Conservation (phyloP, 148 eudicot species). For the Dysphania ambrosioides region DNA sequence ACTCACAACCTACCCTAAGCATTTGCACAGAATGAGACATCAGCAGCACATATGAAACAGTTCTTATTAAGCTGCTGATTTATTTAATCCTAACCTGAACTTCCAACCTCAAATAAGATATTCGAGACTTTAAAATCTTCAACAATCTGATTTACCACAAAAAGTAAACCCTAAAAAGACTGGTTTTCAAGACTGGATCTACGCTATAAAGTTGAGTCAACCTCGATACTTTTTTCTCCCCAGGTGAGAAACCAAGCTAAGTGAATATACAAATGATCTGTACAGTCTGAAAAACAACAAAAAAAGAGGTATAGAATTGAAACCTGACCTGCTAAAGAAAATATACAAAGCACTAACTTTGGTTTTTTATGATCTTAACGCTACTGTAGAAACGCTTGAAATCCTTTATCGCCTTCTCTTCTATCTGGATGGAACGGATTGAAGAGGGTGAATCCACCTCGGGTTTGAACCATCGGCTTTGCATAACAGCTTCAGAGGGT, state of each 20-base stretch:
- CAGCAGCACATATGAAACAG: conserved; percentile 4
- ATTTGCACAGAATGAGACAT: not conserved
- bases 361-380: conserved; percentile 77
- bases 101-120: conserved; percentile 19
- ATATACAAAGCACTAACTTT: conserved; percentile 21
- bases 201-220: conserved; percentile 4
- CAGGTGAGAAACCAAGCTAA: conserved; percentile 17
- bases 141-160: not conserved
- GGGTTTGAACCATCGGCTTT: conserved; percentile 86
- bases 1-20: not conserved
- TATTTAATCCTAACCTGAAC: conserved; percentile 18
- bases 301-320: not conserved
- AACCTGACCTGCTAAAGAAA: conserved; percentile 13
- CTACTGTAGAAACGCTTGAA: conserved; percentile 84
- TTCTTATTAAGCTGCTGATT: conserved; percentile 4
- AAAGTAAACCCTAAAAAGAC: not conserved
- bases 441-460: conserved; percentile 77
- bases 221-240: not conserved
- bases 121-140: conserved; percentile 7
- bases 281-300: conserved; percentile 10
- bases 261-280: conserved; percentile 28
- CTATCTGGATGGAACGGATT: conserved; percentile 86
- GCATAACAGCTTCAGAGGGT: conserved; percentile 64
- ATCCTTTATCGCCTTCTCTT: conserved; percentile 94
- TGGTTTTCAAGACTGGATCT: conserved; percentile 13